These are phyloP conservation scores for Pelargonium citronellum DNA, from an alignment of 441 rosid species.

Conservation along the genomic window DNA sequence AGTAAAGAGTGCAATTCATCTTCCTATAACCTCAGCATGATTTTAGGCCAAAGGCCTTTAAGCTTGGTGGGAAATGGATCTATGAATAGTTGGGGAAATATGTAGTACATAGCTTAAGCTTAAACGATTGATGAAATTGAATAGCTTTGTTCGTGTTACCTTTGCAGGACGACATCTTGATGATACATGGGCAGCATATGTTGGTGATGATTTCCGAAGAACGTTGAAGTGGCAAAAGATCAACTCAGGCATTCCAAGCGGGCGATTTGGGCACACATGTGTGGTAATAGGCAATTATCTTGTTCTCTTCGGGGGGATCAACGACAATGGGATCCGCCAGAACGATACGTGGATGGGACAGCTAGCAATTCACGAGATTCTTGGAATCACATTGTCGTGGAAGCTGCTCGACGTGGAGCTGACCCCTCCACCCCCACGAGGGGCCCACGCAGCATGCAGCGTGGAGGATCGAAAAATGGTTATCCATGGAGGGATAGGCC, in stretches of 20 bases:
- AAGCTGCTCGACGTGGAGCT: conserved; percentile 50
- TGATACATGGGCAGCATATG: conserved; percentile 78
- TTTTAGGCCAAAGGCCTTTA: no score
- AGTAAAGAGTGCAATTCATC: no score
- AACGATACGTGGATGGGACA: conserved; percentile 85
- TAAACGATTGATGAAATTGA: neutral
- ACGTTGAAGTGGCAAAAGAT: conserved; percentile 60
- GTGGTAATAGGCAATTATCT: conserved; percentile 46
- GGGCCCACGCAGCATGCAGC: conserved; percentile 85
- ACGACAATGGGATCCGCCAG: conserved; percentile 72
- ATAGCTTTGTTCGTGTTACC: neutral
- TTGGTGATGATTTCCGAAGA: conserved; percentile 42
- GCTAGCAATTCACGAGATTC: conserved; percentile 36
- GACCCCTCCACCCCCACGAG: conserved; percentile 61
- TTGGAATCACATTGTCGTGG: conserved; percentile 51
- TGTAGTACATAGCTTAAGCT: no score
- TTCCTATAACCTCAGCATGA: no score
- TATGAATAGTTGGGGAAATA: no score
- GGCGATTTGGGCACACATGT: conserved; percentile 89
- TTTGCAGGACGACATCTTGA: conserved; percentile 83
- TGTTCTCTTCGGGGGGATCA: conserved; percentile 82
- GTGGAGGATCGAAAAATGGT: conserved; percentile 57
- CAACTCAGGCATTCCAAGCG: conserved; percentile 64
- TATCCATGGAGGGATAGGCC: conserved; percentile 79
- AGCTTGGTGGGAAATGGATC: no score